phyloP scores from a whole-genome alignment of 371 early-diverging fungal species.

The Actinomortierella wolfii region DNA sequence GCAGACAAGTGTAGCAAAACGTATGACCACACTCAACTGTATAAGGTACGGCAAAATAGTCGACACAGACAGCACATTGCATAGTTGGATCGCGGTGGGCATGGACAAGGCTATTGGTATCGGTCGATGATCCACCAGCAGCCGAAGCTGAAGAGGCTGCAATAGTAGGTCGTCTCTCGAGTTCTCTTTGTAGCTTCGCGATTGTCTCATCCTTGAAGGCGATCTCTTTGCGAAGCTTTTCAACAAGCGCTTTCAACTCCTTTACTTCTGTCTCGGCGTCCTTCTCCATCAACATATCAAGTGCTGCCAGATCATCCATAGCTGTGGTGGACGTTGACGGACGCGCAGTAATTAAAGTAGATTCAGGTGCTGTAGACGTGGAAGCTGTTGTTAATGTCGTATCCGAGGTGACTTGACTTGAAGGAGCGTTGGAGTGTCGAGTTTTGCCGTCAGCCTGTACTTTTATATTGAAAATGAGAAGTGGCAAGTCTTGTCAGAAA shows the following conservation, averaged over 20 bases:
- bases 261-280: constrained; percentile 31
- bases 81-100: constrained; percentile 13
- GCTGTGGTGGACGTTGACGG: too few relatives aligned
- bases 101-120: constrained; percentile 5
- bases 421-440: too few relatives aligned
- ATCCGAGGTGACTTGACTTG: too few relatives aligned
- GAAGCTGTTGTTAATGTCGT: too few relatives aligned
- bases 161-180: not conserved
- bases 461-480: too few relatives aligned
- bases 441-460: too few relatives aligned
- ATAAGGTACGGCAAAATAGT: constrained; percentile 40
- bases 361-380: too few relatives aligned
- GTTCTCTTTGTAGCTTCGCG: constrained; percentile 20
- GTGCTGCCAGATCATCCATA: constrained; percentile 32
- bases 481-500: too few relatives aligned
- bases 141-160: not conserved
- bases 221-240: constrained; percentile 26
- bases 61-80: constrained; percentile 46
- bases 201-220: constrained; percentile 41
- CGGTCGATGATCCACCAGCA: constrained; percentile 7
- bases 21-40: constrained; percentile 48
- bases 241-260: constrained; percentile 19
- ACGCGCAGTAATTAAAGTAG: too few relatives aligned
- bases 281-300: constrained; percentile 26
- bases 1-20: constrained; percentile 44